These are phyloP conservation scores for Sugiyamaella grinbergsii DNA, from an alignment of 1,139 yeast genomes.

Conservation along the genomic window DNA sequence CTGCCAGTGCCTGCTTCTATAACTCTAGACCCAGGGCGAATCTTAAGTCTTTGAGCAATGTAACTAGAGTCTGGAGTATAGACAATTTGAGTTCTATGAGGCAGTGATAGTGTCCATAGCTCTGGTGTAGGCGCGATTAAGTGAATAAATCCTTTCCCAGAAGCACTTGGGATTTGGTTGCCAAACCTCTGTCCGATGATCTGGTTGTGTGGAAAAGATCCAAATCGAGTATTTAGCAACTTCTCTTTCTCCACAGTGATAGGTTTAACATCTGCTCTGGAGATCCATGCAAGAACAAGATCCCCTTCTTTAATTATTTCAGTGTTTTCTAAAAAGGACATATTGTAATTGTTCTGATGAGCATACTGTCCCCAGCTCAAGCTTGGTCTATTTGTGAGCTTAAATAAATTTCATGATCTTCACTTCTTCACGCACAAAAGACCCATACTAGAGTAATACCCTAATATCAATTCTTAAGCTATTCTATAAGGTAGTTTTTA, in stretches of 20 bases:
- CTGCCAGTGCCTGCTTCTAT: slow-evolving; percentile 99
- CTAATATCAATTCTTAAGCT: not conserved
- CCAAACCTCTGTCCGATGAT: slow-evolving; percentile 88
- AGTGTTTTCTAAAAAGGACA: slow-evolving; percentile 25
- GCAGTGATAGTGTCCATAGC: slow-evolving; percentile 89
- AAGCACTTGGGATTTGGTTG: slow-evolving; percentile 76
- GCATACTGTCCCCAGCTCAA: too few relatives aligned
- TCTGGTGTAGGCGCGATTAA: slow-evolving; percentile 92
- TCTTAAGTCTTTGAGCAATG: slow-evolving; percentile 76
- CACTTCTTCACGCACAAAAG: not conserved
- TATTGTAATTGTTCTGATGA: slow-evolving; percentile 3
- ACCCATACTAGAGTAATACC: not conserved
- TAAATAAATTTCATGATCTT: slow-evolving; percentile 13
- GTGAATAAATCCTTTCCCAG: slow-evolving; percentile 85
- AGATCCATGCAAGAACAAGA: slow-evolving; percentile 79
- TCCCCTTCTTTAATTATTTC: slow-evolving; percentile 77
- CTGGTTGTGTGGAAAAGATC: slow-evolving; percentile 75
- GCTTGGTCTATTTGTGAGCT: not conserved
- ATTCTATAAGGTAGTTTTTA: too few relatives aligned
- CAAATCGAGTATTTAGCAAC: slow-evolving; percentile 78
- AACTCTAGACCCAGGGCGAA: slow-evolving; percentile 73
- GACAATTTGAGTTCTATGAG: slow-evolving; percentile 97
- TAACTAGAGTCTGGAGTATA: slow-evolving; percentile 95
- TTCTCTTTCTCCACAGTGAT: slow-evolving; percentile 61
- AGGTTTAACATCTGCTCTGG: slow-evolving; percentile 79